These are phyloP conservation scores for Rhododendron molle DNA, from an alignment of 148 eudicot species.

Conservation along the genomic window DNA sequence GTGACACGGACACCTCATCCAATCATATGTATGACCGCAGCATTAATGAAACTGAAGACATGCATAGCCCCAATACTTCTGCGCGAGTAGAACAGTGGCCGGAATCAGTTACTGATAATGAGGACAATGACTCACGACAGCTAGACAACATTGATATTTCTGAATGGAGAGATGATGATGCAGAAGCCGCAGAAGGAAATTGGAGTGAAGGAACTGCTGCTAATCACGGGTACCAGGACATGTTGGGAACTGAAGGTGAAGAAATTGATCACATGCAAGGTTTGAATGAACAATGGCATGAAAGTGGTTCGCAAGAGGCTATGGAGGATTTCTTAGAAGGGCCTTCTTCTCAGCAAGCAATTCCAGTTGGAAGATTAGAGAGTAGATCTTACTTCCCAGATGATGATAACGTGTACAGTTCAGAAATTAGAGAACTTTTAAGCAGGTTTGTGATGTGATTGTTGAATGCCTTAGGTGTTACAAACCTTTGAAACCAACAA, in stretches of 20 bases:
- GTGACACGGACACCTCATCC: conserved; percentile 14
- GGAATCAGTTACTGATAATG: conserved; percentile 28
- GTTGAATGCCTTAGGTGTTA: not conserved
- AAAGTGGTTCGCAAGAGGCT: conserved; percentile 40
- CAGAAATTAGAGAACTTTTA: conserved; percentile 70
- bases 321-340: conserved; percentile 39
- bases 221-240: conserved; percentile 31
- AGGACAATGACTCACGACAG: conserved; percentile 28
- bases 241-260: conserved; percentile 29
- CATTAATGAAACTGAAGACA: conserved; percentile 23
- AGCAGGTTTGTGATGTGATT: conserved; percentile 52
- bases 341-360: conserved; percentile 37
- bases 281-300: conserved; percentile 43
- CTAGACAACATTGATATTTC: conserved; percentile 16
- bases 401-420: conserved; percentile 52
- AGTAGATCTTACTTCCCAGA: conserved; percentile 43
- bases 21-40: conserved; percentile 19
- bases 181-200: conserved; percentile 19
- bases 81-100: conserved; percentile 34
- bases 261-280: conserved; percentile 39
- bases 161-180: conserved; percentile 41
- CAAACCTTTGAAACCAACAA: not conserved
- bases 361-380: conserved; percentile 45
- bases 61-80: conserved; percentile 23
- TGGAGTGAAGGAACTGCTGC: conserved; percentile 22